These are phyloP conservation scores for Mycena maculata DNA, from an alignment of 768 basidiomycete species.

Conservation along the genomic window DNA sequence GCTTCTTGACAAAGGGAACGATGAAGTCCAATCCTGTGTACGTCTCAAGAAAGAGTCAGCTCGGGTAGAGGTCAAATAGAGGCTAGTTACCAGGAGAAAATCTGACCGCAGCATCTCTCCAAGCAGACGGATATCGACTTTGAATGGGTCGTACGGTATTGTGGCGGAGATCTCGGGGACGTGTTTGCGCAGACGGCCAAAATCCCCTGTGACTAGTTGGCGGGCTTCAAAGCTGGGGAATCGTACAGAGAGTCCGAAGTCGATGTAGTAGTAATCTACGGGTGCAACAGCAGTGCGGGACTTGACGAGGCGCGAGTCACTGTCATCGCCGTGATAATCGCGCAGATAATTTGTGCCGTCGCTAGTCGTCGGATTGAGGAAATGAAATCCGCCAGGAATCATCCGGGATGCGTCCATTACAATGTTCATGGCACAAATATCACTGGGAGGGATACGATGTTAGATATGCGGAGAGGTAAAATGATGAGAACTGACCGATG, in stretches of 20 bases:
- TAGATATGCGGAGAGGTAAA: too few species aligned
- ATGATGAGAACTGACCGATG: slow-evolving; percentile 8
- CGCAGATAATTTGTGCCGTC: not conserved
- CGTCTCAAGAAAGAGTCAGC: not conserved
- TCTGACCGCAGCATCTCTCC: not conserved
- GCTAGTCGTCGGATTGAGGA: not conserved
- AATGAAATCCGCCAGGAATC: slow-evolving; percentile 15
- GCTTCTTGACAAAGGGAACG: not conserved
- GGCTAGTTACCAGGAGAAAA: not conserved
- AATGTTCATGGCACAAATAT: not conserved
- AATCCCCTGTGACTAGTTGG: not conserved
- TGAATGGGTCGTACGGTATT: slow-evolving; percentile 12
- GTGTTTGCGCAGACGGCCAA: not conserved
- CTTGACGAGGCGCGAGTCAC: not conserved
- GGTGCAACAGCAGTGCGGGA: not conserved
- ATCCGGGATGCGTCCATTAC: slow-evolving; percentile 8
- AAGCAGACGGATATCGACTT: slow-evolving; percentile 1
- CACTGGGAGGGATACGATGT: not conserved
- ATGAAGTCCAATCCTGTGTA: not conserved
- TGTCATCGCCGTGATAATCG: not conserved
- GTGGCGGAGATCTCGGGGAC: slow-evolving; percentile 11
- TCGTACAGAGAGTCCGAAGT: slow-evolving; percentile 3
- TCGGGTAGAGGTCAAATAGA: not conserved
- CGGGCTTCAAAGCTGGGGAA: not conserved
- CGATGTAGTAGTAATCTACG: slow-evolving; percentile 6